These are phyloP conservation scores for Rhizoclosmatium sp. DNA, from an alignment of 192 early-diverging fungal species.

Conservation along the genomic window DNA sequence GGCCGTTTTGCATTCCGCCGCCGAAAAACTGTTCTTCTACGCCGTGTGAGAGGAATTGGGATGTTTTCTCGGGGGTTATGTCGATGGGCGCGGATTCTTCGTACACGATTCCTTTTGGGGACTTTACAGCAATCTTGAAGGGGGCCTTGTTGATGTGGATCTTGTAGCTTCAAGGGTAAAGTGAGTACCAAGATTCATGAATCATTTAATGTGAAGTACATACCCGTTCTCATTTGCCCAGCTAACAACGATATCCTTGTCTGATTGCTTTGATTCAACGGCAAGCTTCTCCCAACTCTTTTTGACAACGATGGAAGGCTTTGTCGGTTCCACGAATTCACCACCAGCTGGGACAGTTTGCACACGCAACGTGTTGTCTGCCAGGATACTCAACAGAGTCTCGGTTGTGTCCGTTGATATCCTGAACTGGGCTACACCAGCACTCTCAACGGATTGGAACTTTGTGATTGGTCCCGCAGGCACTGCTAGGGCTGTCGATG, in stretches of 20 bases:
- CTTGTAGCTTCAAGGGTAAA: background rate
- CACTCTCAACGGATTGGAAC: background rate
- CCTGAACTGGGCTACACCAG: background rate
- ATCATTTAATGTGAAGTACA: background rate
- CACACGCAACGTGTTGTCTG: background rate
- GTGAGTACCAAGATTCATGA: too few species aligned
- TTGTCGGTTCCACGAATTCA: background rate
- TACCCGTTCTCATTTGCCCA: background rate
- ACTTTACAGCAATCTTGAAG: background rate
- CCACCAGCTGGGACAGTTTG: background rate
- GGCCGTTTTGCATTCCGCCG: slow-evolving; percentile 26
- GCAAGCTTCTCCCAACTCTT: background rate
- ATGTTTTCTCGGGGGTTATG: background rate
- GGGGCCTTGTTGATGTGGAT: background rate
- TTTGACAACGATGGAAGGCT: background rate
- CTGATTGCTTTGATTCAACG: background rate
- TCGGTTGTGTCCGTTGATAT: background rate
- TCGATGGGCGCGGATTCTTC: background rate
- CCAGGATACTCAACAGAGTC: background rate
- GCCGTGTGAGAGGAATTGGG: background rate
- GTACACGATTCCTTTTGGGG: background rate
- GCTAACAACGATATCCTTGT: background rate
- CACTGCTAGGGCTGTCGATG: background rate
- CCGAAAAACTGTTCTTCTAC: slow-evolving; percentile 20
- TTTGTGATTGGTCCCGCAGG: background rate